phyloP scores from a whole-genome alignment of 345 rosid species.

The Iberis pinnata region DNA sequence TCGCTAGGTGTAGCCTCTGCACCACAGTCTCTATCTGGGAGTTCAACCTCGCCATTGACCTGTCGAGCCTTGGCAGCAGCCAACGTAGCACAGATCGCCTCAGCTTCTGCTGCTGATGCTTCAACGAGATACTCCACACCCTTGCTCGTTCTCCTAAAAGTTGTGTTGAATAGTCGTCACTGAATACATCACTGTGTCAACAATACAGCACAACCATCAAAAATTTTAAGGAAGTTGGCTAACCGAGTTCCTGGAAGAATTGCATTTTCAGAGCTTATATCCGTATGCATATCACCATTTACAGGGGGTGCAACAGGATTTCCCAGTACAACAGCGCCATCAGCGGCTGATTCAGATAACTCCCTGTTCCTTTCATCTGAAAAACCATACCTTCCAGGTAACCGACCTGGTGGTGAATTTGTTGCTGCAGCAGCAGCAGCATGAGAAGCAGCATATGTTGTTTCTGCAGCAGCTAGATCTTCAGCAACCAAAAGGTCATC shows the following conservation, averaged over 20 bases:
- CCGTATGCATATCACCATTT: conserved; percentile 79
- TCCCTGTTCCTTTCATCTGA: conserved; percentile 69
- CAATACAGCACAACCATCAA: conserved; percentile 1
- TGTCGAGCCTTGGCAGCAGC: conserved; percentile 91
- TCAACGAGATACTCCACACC: conserved; percentile 82
- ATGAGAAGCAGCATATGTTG: conserved; percentile 76
- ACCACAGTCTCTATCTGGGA: conserved; percentile 61
- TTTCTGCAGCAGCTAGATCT: conserved; percentile 83
- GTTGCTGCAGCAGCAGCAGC: conserved; percentile 85
- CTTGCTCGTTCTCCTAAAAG: conserved; percentile 56
- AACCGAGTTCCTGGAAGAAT: conserved; percentile 62
- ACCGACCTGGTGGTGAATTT: conserved; percentile 40
- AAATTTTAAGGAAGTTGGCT: conserved; percentile 8
- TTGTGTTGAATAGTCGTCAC: not conserved
- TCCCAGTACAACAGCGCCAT: conserved; percentile 75
- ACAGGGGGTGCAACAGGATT: conserved; percentile 82
- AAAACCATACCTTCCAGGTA: conserved; percentile 64
- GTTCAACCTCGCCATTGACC: conserved; percentile 70
- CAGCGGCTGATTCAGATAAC: conserved; percentile 45
- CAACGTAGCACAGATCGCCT: conserved; percentile 74
- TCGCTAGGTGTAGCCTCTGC: conserved; percentile 80
- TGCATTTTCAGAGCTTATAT: conserved; percentile 80
- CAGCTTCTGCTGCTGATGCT: conserved; percentile 90
- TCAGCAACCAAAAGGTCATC: conserved; percentile 95
- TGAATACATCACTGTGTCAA: not conserved